Base-by-base conservation (phyloP, 495 filamentous ascomycete species). In the Lasiosphaeria miniovina region DNA sequence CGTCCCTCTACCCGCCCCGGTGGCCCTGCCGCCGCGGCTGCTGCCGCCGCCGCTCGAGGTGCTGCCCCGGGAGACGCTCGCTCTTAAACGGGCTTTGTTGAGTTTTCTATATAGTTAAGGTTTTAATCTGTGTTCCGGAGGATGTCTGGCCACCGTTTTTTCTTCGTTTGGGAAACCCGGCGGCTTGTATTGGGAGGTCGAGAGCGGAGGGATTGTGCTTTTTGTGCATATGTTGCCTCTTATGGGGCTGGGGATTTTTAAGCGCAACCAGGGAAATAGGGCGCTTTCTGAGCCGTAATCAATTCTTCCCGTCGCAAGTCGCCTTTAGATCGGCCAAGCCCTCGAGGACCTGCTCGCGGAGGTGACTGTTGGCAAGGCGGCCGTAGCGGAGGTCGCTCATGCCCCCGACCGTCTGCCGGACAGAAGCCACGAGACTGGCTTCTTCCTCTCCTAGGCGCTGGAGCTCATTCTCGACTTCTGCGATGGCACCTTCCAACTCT, bases 331-430 rank as follows among this genome's bases (percentile, higher is more conserved):
- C 79, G 52, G 75, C 66, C 31, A 91, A 72, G 49, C 88, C 88
- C 31, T 84, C 78, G 36, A 86, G 74, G 48, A 90, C 75, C 57
- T 89, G 83, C 15, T 83, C 81, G 32, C 79, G 74, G 4, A 84
- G 74, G 33, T 83, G 77, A 36, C 77, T 71, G 59, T 86, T 88
- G 59, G 81, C 77, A 61, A 91, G 80, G 55, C 86, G 87, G 40
- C 91, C 90, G 65, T 93, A 94, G 49, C 89, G 86, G 34, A 95
- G 80, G 68, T 94, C 90, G 67, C 90, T 93, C 75, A 96, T 71
- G 49, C 84, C 83, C 34, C 86, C 86, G 36, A 91, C 82, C 1
- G 81, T 86, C 36, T 79, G 75, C 58, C 80, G 79, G 49, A 92
- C 80, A 40, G 86, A 80, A 9, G 80, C 76, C 35, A 91, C 69